Evolutionary conservation across 1,284 basidiomycete species (phyloP).

Genomic region (Tilletia walkeri): DNA sequence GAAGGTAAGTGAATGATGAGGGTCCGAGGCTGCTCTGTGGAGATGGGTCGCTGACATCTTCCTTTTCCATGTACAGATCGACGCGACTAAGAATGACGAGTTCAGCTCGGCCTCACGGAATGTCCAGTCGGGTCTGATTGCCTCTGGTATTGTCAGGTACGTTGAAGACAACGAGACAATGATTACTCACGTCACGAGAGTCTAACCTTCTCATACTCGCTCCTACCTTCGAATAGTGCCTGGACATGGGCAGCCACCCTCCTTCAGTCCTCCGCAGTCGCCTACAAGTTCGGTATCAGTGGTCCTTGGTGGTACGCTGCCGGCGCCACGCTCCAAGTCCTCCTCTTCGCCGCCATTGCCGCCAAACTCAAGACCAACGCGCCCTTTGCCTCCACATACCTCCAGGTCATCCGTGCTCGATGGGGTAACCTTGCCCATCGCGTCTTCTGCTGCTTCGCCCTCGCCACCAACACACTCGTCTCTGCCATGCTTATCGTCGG

Average conservation of each 20-base stretch:
- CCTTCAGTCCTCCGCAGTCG: constrained; percentile 66
- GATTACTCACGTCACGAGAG: no score
- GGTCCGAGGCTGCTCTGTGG: not conserved
- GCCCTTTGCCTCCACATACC: constrained; percentile 64
- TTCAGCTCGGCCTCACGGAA: constrained; percentile 49
- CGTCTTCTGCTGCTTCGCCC: constrained; percentile 73
- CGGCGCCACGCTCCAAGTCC: constrained; percentile 65
- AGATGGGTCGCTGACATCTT: no score
- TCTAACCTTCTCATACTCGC: no score
- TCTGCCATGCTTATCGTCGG: constrained; percentile 50
- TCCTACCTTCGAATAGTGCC: constrained; percentile 20
- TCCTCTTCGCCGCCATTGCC: constrained; percentile 63
- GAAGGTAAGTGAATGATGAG: constrained; percentile 2
- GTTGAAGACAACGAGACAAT: constrained; percentile 45
- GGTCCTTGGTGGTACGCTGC: constrained; percentile 41
- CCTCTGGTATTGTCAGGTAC: constrained; percentile 73
- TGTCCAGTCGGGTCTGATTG: constrained; percentile 79
- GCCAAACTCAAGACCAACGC: constrained; percentile 66
- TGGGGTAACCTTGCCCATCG: constrained; percentile 75
- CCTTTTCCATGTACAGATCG: not conserved
- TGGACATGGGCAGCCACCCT: constrained; percentile 61
- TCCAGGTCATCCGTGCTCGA: constrained; percentile 68
- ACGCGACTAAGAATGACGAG: constrained; percentile 47
- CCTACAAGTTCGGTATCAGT: constrained; percentile 70
- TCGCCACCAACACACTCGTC: constrained; percentile 66